Percentiles rank a stretch among this genome's conserved stretches.
phyloP scores from a whole-genome alignment of 805 yeast species.

The Ogataea glucozyma region DNA sequence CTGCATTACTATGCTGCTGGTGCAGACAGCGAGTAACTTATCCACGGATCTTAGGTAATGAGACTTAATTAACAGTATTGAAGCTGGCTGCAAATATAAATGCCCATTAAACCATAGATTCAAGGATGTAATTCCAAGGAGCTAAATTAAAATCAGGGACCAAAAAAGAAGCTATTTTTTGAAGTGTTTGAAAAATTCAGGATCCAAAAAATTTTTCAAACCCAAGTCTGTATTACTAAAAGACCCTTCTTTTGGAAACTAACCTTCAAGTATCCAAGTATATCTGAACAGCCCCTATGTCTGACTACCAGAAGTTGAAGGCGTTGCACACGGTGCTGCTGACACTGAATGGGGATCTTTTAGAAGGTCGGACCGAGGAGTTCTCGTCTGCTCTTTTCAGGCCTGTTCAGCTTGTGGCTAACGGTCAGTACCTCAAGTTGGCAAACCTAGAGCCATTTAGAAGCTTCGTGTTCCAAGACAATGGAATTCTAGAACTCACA shows the following conservation, averaged over 20 bases:
- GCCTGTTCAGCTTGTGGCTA: slow-evolving; percentile 18
- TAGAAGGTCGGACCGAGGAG: neutral
- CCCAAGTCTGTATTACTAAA: too few relatives aligned
- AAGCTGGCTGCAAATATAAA: too few relatives aligned
- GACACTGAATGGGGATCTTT: slow-evolving; percentile 18
- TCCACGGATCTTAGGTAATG: too few relatives aligned
- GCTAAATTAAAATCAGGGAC: neutral
- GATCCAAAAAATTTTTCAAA: neutral
- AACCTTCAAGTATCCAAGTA: too few relatives aligned
- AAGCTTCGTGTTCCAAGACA: slow-evolving; percentile 19
- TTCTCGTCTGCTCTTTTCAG: slow-evolving; percentile 2
- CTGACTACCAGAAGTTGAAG: slow-evolving; percentile 14
- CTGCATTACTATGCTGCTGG: slow-evolving; percentile 71
- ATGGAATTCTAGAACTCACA: slow-evolving; percentile 4
- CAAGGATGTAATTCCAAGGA: too few relatives aligned
- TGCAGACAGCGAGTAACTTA: slow-evolving; percentile 15
- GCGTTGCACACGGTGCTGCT: slow-evolving; percentile 20
- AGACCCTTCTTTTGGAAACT: too few relatives aligned
- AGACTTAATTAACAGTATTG: too few relatives aligned
- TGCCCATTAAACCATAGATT: too few relatives aligned
- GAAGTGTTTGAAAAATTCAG: neutral
- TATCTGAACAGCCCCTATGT: slow-evolving; percentile 2
- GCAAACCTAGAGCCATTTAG: slow-evolving; percentile 11
- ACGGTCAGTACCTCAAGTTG: slow-evolving; percentile 33
- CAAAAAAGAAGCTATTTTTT: neutral